These are phyloP conservation scores for Fraxinus platypoda DNA, from an alignment of 305 asterid species.

Conservation along the genomic window DNA sequence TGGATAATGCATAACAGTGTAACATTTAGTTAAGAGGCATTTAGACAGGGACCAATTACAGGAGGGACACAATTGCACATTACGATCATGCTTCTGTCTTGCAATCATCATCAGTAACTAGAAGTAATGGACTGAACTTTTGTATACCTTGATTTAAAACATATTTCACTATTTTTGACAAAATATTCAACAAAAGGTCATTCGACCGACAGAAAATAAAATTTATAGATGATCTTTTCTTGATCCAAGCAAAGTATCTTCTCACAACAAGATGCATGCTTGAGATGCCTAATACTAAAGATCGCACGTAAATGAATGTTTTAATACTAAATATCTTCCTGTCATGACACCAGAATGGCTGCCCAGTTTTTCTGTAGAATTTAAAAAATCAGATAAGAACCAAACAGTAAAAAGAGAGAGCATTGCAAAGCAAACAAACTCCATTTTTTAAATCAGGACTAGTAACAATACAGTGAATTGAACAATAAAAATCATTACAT, in stretches of 20 bases:
- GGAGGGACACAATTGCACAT: conserved; percentile 4
- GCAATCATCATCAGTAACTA: background rate
- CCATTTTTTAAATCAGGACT: background rate
- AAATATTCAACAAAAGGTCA: background rate
- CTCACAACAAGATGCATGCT: background rate
- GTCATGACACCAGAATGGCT: background rate
- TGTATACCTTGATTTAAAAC: background rate
- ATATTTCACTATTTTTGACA: background rate
- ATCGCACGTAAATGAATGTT: background rate
- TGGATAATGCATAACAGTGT: background rate
- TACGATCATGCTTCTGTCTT: conserved; percentile 30
- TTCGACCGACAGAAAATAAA: background rate
- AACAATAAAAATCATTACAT: background rate
- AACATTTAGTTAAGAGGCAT: background rate
- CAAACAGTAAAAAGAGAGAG: background rate
- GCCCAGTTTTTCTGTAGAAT: background rate
- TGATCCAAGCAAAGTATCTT: background rate
- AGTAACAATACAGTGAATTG: background rate
- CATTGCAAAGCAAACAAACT: background rate
- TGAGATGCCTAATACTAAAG: background rate
- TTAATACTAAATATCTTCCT: background rate
- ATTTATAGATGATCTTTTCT: background rate
- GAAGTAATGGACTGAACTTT: background rate
- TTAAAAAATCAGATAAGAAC: background rate
- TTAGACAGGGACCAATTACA: background rate